Base-by-base conservation (phyloP, 2,329 filamentous ascomycete species). In the Chalara sp. region DNA sequence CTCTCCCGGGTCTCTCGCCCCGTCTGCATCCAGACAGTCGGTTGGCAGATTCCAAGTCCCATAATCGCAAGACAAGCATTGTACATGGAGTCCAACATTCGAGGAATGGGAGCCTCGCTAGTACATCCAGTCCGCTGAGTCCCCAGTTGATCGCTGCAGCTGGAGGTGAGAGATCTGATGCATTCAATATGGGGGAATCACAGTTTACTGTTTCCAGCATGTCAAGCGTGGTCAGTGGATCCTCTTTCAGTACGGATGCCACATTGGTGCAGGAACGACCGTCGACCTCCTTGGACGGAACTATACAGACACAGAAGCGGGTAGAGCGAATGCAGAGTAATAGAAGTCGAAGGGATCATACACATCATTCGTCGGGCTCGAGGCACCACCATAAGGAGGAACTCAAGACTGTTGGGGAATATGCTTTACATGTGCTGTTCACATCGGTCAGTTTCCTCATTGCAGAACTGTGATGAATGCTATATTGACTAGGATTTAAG, bases 61-160 rank as follows among this genome's bases (percentile, higher is more conserved):
- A 99, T 68, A 90, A 97, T 70, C 85, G 93, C 50, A 90, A 99
- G 72, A 95, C 92, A 1, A 97, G 92, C 46, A 96, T 97, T 61
- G 91, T 97, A 51, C 89, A 97, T 81, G 92, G 93, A 63, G 84
- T 95, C 59, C 91, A 96, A 68, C 93, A 99, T 70, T 86, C 80
- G 61, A 78, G 92, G 70, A 95, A 95, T 78, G 87, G 90, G 61
- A 96, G 91, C 71, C 82, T 86, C 63, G 82, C 84, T 57, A 90
- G 88, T 66, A 82, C 87, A 51, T 81, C 86, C 31, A 95, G 87
- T 67, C 92, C 92, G 52, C 75, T 96, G 62, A 95, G 89, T 68
- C 89, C 90, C 49, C 87, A 95, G 68, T 84, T 90, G 68, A 90
- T 92, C 63, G 83, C 86, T 49, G 81, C 84, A 43, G 81, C 80